A percentile compares a stretch with the other conserved stretches of the same genome.
These are phyloP conservation scores for Metschnikowia continentalis DNA, from an alignment of 805 yeast genomes.

Conservation along the genomic window DNA sequence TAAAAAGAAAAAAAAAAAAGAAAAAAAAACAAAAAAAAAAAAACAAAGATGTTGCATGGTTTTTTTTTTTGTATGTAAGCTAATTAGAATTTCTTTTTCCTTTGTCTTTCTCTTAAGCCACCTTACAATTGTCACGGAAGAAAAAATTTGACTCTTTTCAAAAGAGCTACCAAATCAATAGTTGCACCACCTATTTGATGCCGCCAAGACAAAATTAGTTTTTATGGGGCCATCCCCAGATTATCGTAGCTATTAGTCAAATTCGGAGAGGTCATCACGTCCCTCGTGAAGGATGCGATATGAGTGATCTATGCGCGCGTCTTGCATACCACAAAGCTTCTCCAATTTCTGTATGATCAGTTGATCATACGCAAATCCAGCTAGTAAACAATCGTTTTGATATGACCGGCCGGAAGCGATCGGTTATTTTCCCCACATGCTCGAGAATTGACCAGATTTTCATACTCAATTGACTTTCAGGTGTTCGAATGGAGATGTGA, in stretches of 20 bases:
- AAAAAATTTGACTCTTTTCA: background rate
- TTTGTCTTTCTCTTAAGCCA: background rate
- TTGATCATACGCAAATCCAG: background rate
- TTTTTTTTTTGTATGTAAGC: slow-evolving; percentile 9
- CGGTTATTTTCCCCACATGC: background rate
- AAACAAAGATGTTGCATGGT: slow-evolving; percentile 12
- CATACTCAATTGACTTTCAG: background rate
- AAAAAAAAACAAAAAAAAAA: slow-evolving; percentile 6
- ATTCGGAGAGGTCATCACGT: slow-evolving; percentile 2
- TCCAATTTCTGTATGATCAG: background rate
- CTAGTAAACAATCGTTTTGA: background rate
- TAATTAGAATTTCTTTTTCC: slow-evolving; percentile 14
- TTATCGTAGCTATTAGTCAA: background rate
- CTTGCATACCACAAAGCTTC: background rate
- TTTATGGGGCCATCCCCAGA: background rate
- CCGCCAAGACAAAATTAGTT: background rate
- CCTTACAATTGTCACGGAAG: background rate
- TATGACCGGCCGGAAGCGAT: background rate
- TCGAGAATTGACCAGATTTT: background rate
- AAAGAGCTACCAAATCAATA: background rate
- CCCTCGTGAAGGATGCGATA: background rate
- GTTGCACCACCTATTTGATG: background rate
- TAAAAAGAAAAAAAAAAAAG: slow-evolving; percentile 10
- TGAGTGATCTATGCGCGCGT: slow-evolving; percentile 6
- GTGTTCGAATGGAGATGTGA: background rate